phyloP scores from a whole-genome alignment of 441 rosid genomes.

The Raphanus hybrid region DNA sequence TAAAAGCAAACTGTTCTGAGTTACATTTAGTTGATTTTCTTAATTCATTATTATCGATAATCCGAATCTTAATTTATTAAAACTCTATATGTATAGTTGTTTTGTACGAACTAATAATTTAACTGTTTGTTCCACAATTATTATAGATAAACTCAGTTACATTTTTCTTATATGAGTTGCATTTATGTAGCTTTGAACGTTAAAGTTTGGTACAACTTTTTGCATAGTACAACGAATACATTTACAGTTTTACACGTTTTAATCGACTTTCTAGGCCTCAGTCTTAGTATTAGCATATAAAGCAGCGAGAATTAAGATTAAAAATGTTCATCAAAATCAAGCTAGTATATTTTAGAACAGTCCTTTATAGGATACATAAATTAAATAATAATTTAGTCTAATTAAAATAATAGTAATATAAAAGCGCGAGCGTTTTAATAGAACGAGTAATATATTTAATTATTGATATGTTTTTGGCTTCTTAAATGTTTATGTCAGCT shows the following conservation, averaged over 20 bases:
- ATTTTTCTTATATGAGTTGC: conserved; percentile 8
- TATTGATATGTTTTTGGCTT: conserved; percentile 10
- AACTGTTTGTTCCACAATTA: neutral
- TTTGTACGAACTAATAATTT: neutral
- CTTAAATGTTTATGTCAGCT: conserved; percentile 41
- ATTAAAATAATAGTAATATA: neutral
- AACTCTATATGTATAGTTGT: neutral
- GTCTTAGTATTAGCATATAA: conserved; percentile 20
- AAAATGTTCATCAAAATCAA: conserved; percentile 27
- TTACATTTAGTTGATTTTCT: neutral
- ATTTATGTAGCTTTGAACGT: conserved; percentile 29
- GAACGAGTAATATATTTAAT: neutral
- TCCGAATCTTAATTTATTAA: neutral
- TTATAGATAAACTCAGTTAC: neutral
- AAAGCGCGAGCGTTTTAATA: conserved; percentile 40
- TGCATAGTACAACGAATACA: conserved; percentile 33
- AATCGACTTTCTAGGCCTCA: conserved; percentile 22
- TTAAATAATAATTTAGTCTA: conserved; percentile 2
- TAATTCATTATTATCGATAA: neutral
- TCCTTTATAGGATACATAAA: conserved; percentile 38
- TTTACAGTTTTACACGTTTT: conserved; percentile 21
- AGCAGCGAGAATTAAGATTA: conserved; percentile 33
- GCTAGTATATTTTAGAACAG: conserved; percentile 24
- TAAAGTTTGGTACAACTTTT: conserved; percentile 37
- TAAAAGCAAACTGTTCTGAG: neutral